These are phyloP conservation scores for Cercospora nicotianae DNA, from an alignment of 2,329 filamentous ascomycete species.

Conservation along the genomic window DNA sequence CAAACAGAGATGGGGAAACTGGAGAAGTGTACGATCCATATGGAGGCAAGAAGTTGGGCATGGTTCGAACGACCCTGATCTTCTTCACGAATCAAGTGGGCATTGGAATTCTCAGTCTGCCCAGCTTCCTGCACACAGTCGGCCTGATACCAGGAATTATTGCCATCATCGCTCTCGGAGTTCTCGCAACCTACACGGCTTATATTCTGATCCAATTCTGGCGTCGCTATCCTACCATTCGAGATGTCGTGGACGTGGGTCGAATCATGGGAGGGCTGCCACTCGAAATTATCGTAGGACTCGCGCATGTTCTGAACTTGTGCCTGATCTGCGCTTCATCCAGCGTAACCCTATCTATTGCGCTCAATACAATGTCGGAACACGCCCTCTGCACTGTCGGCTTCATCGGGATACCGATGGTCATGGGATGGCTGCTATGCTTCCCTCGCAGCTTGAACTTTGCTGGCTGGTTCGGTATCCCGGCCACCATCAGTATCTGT, in stretches of 20 bases:
- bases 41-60: constrained; percentile 1
- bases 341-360: constrained; percentile 17
- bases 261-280: constrained; percentile 37
- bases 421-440: constrained; percentile 20
- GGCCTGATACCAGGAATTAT: constrained; percentile 56
- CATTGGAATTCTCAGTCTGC: constrained; percentile 54
- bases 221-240: constrained; percentile 40
- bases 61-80: constrained; percentile 1
- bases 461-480: constrained; percentile 17
- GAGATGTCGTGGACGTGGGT: constrained; percentile 42
- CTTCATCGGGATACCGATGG: constrained; percentile 21
- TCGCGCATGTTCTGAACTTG: constrained; percentile 19
- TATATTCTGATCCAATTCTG: constrained; percentile 40
- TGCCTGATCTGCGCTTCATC: constrained; percentile 23
- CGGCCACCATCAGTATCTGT: constrained; percentile 53
- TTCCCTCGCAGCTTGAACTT: constrained; percentile 22
- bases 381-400: constrained; percentile 19
- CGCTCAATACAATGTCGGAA: constrained; percentile 19
- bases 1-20: neutral
- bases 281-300: constrained; percentile 12
- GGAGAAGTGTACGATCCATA: constrained; percentile 1
- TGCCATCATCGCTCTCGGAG: constrained; percentile 53
- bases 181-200: constrained; percentile 53
- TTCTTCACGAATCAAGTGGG: constrained; percentile 9
- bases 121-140: constrained; percentile 53